phyloP scores from a whole-genome alignment of 78 protist species.

The Speleostelium caveatum region DNA sequence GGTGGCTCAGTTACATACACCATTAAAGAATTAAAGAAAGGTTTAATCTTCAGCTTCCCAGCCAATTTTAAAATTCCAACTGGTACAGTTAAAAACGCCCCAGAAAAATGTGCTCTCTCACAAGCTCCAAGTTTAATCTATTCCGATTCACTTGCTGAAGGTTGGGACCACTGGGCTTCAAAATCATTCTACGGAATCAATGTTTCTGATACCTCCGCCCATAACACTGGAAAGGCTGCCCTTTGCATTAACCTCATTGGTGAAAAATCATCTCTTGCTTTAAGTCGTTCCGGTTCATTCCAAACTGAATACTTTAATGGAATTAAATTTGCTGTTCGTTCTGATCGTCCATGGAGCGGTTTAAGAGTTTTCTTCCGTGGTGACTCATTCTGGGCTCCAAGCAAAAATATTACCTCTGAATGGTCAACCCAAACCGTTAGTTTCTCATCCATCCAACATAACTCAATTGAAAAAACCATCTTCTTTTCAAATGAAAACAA shows the following conservation, averaged over 20 bases:
- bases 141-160: conserved; percentile 30
- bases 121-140: conserved; percentile 31
- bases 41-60: neutral
- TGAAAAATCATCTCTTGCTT: conserved; percentile 4
- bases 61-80: conserved; percentile 25
- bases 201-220: conserved; percentile 5
- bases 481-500: conserved; percentile 18
- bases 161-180: conserved; percentile 36
- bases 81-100: neutral
- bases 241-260: conserved; percentile 18
- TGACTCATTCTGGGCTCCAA: conserved; percentile 32
- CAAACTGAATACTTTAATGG: conserved; percentile 34
- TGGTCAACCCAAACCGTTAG: conserved; percentile 23
- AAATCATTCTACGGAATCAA: conserved; percentile 16
- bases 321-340: conserved; percentile 28
- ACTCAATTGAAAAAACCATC: conserved; percentile 15
- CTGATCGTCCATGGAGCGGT: conserved; percentile 5
- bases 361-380: conserved; percentile 13
- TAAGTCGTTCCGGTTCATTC: conserved; percentile 35
- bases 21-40: neutral
- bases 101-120: conserved; percentile 18
- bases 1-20: conserved; percentile 20
- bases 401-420: neutral
- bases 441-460: conserved; percentile 9
- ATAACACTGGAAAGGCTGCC: neutral